A percentile compares a stretch with the other conserved stretches of the same genome.
Evolutionary conservation across 2,329 filamentous ascomycete species (phyloP).

Genomic region (Xylaria digitata): DNA sequence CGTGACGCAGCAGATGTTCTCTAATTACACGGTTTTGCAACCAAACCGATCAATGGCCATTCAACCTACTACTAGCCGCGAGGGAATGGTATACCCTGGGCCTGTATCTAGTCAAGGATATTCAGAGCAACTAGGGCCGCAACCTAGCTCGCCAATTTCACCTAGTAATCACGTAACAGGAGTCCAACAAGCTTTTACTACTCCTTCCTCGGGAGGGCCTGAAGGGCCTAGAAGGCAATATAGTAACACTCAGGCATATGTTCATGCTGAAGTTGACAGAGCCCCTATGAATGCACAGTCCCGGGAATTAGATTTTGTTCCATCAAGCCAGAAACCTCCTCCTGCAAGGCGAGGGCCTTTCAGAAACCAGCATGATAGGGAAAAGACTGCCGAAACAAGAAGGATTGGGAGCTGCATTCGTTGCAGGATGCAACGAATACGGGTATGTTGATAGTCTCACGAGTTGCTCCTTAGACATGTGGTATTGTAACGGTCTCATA

Average conservation of each 20-base stretch:
- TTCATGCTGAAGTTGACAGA: conserved; percentile 40
- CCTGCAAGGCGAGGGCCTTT: conserved; percentile 64
- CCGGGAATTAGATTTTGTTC: conserved; percentile 51
- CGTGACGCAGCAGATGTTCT: conserved; percentile 48
- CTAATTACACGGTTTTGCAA: conserved; percentile 54
- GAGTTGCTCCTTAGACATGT: conserved; percentile 3
- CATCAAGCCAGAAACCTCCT: conserved; percentile 52
- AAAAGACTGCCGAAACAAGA: conserved; percentile 67
- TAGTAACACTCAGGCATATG: conserved; percentile 30
- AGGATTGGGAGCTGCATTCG: conserved; percentile 69
- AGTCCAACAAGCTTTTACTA: conserved; percentile 33
- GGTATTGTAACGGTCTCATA: conserved; percentile 2
- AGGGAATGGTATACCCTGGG: conserved; percentile 57
- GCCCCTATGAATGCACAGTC: conserved; percentile 36
- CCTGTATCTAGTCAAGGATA: conserved; percentile 44
- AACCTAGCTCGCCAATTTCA: conserved; percentile 40
- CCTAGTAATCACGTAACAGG: conserved; percentile 41
- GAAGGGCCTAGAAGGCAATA: conserved; percentile 39
- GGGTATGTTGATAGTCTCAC: conserved; percentile 57
- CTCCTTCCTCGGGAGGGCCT: conserved; percentile 32
- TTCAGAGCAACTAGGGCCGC: conserved; percentile 42
- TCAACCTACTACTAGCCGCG: conserved; percentile 50
- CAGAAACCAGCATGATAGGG: conserved; percentile 61
- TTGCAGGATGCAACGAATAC: conserved; percentile 71
- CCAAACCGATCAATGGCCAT: conserved; percentile 47